Conservation (phyloP, 352 stramenopile species). For the Pythium sp. region DNA sequence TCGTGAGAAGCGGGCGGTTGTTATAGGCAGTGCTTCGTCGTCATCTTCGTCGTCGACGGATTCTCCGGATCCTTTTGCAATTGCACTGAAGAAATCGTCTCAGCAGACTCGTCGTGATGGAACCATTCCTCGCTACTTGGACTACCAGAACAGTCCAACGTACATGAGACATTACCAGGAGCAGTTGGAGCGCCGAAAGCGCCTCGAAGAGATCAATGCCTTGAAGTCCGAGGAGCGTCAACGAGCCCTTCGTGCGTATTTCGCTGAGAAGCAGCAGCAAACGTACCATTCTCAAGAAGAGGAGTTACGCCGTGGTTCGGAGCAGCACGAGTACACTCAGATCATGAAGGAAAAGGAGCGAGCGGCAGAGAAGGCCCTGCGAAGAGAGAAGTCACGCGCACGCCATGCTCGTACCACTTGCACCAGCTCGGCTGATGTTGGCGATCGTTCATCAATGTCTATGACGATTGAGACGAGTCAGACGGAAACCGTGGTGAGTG, state of each 20-base stretch:
- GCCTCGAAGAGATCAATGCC: conserved; percentile 61
- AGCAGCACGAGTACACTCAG: conserved; percentile 48
- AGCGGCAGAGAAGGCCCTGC: conserved; percentile 6
- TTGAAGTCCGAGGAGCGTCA: conserved; percentile 59
- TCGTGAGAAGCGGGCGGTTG: not conserved
- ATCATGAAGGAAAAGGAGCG: conserved; percentile 27
- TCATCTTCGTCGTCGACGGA: conserved; percentile 30
- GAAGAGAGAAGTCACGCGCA: conserved; percentile 11
- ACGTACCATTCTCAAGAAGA: conserved; percentile 35
- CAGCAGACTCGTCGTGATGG: conserved; percentile 47
- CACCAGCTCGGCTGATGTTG: conserved; percentile 11
- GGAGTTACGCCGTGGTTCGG: conserved; percentile 48
- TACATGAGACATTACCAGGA: conserved; percentile 47
- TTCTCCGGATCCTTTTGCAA: conserved; percentile 26
- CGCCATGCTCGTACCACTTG: conserved; percentile 1
- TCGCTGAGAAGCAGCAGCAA: conserved; percentile 45
- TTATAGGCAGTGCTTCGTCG: conserved; percentile 15
- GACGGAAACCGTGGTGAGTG: not conserved
- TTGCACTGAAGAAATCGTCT: conserved; percentile 15
- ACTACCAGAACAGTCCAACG: conserved; percentile 46
- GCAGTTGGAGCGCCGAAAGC: conserved; percentile 63
- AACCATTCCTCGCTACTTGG: conserved; percentile 57
- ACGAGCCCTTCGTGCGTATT: conserved; percentile 42
- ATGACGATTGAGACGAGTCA: not conserved
- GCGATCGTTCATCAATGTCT: not conserved